These are phyloP conservation scores for Tricholoma bakamatsutake DNA, from an alignment of 768 basidiomycete genomes.

Conservation along the genomic window DNA sequence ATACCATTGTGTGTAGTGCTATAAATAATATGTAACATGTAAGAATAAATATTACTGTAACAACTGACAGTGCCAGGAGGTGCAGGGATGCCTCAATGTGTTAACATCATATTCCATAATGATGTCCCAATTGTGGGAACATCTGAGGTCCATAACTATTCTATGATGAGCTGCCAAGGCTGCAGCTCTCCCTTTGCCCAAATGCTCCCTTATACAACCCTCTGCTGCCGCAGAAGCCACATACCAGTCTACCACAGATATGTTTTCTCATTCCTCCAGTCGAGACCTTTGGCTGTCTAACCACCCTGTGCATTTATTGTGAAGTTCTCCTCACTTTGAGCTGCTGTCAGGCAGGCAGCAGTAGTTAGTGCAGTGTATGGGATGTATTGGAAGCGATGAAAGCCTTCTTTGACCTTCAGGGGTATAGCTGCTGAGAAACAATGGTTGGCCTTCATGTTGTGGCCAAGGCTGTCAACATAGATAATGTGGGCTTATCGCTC, in stretches of 20 bases:
- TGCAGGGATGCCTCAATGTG: too few species aligned
- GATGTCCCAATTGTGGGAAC: too few species aligned
- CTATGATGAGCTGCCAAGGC: not conserved
- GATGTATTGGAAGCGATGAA: not conserved
- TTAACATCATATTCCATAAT: constrained; percentile 18
- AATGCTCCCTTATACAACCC: not conserved
- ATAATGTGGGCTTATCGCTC: not conserved
- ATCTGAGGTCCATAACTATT: not conserved
- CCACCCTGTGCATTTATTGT: not conserved
- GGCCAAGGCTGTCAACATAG: not conserved
- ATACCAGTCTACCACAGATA: not conserved
- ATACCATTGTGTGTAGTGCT: too few species aligned
- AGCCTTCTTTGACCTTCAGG: not conserved
- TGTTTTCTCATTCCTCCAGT: not conserved
- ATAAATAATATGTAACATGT: too few species aligned
- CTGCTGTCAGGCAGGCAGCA: not conserved
- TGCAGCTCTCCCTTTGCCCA: not conserved
- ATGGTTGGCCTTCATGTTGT: not conserved
- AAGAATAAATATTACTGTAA: too few species aligned
- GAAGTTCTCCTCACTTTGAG: not conserved
- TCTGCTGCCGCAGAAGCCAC: not conserved
- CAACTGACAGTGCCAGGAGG: too few species aligned
- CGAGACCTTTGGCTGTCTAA: too few species aligned
- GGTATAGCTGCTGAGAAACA: not conserved
- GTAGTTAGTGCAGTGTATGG: not conserved